Base-by-base conservation (phyloP, 441 rosid genomes). In the Adansonia rubrostipa region DNA sequence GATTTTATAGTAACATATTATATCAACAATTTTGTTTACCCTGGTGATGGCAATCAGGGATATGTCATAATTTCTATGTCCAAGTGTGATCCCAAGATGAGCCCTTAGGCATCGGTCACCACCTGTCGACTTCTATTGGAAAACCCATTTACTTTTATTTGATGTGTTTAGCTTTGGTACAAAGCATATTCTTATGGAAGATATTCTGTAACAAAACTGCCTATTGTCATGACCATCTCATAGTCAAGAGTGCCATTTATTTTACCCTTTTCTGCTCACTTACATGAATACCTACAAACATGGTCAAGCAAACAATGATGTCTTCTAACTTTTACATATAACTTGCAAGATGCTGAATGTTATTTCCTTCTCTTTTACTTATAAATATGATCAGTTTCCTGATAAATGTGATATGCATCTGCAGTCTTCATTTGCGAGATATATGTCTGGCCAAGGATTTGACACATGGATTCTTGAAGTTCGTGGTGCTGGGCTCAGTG, bases 391-490 rank as follows among this genome's bases (percentile, higher is more conserved):
- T 69, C n/a, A 5, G 22, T 42, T 74, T 60, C 66, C 28, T 71
- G 63, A 48, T 69, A 69, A 69, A 20, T 48, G 60, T 50, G 15
- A 71, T 53, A 53, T 53, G 7, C 15, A 53, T 53, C n/a, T 71
- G 84, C 88, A 96, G 97, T 92, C 88, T 70, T 96, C 99, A 14
- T 96, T 96, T 87, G 98, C 98, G 6, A 87, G 98, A 57, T 86
- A 87, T 74, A 93, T 94, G 97, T 89, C 97, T 64, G 84, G 82
- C 69, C 91, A 96, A 76, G 99, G 99, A 81, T 96, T 90, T 85
- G 98, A 96, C 80, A 96, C 99, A 0, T 96, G 99, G 99, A 80
- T 96, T 82, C 96, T 96, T 45, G 98, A 96, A 87, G 93, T 96
- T 75, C 91, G 98, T 80, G 99, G 98, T 66, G 97, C 98, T 50